These are phyloP conservation scores for Taiwanofungus camphoratus DNA, from an alignment of 1,284 basidiomycete genomes.

Conservation along the genomic window DNA sequence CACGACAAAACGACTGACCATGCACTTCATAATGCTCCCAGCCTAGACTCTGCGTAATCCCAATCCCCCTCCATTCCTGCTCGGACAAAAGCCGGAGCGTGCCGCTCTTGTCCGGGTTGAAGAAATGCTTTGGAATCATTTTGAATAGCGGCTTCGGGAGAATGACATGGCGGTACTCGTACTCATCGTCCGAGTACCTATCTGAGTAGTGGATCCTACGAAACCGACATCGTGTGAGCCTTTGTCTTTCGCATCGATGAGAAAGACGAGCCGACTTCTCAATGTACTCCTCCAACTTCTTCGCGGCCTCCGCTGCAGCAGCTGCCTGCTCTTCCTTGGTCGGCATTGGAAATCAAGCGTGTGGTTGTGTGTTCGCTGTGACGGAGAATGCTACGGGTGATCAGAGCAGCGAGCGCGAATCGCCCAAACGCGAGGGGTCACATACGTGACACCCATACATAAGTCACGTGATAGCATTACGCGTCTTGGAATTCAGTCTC, in stretches of 20 bases:
- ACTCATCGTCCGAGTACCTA: constrained; percentile 76
- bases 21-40: constrained; percentile 99
- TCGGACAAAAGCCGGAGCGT: constrained; percentile 81
- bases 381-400: neutral
- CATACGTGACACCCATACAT: constrained; percentile 14
- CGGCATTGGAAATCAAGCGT: constrained; percentile 18
- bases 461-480: constrained; percentile 6
- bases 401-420: neutral
- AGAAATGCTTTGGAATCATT: constrained; percentile 80
- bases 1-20: constrained; percentile 45
- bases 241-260: constrained; percentile 2
- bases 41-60: constrained; percentile 91
- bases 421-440: constrained; percentile 18
- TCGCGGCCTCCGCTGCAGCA: constrained; percentile 24
- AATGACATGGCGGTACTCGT: constrained; percentile 90
- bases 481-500: constrained; percentile 6
- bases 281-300: constrained; percentile 57
- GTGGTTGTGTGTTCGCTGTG: neutral
- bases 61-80: constrained; percentile 91
- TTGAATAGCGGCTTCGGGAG: constrained; percentile 85
- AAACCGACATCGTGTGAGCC: constrained; percentile 15
- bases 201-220: constrained; percentile 79
- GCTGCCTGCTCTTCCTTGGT: constrained; percentile 18
- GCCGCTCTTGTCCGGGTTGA: constrained; percentile 71
- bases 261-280: constrained; percentile 24